Conservation (phyloP, 169 alveolate species). For the Plasmodium adleri region DNA sequence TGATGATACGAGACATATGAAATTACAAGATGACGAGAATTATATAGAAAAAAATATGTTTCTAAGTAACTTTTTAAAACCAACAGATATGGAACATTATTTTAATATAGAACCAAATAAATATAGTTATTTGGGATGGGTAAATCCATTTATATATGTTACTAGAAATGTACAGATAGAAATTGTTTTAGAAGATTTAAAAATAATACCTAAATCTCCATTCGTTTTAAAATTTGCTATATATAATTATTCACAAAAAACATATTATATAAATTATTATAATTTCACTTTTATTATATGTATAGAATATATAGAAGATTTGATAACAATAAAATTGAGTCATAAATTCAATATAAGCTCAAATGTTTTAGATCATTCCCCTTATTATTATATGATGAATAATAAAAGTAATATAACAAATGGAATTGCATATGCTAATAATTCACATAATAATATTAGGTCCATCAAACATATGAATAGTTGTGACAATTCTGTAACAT, state of each 20-base stretch:
- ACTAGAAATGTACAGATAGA: constrained; percentile 84
- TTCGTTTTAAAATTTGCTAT: constrained; percentile 82
- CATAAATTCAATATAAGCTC: constrained; percentile 13
- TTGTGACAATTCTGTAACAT: background rate
- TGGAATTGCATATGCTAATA: background rate
- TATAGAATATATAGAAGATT: constrained; percentile 66
- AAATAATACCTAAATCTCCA: constrained; percentile 87
- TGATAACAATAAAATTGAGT: constrained; percentile 51
- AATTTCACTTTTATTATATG: constrained; percentile 38
- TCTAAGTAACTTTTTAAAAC: constrained; percentile 34
- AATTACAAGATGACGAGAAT: constrained; percentile 37
- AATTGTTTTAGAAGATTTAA: constrained; percentile 86
- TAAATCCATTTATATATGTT: constrained; percentile 86
- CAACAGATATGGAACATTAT: constrained; percentile 75
- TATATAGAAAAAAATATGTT: constrained; percentile 59
- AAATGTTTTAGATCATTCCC: background rate
- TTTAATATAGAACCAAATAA: constrained; percentile 83
- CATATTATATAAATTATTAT: constrained; percentile 37
- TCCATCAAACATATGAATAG: background rate
- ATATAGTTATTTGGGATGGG: constrained; percentile 88
- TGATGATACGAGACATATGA: constrained; percentile 74
- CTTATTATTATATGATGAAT: background rate
- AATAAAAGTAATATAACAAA: background rate
- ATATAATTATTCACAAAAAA: constrained; percentile 68
- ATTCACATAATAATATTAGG: background rate